These are phyloP conservation scores for Lyophyllum semitale DNA, from an alignment of 768 basidiomycete genomes.

Conservation along the genomic window DNA sequence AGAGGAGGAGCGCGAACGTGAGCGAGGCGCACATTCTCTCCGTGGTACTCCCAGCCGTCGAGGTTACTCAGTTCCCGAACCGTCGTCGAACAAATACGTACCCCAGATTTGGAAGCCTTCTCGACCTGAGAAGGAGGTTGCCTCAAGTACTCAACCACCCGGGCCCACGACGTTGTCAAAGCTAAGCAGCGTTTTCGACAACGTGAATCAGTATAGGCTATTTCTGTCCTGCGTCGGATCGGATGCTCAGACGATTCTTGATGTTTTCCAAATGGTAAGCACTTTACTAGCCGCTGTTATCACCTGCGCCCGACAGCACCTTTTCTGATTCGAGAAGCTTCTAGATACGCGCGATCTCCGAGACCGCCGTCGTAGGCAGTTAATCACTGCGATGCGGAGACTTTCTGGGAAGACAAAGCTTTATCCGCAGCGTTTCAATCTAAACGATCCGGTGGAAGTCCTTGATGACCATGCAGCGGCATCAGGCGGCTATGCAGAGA, in stretches of 20 bases:
- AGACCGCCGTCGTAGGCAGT: background rate
- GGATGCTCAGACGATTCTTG: background rate
- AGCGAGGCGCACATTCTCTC: background rate
- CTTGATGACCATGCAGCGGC: background rate
- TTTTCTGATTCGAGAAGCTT: background rate
- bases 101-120: conserved; percentile 55
- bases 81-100: too few species aligned
- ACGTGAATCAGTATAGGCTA: background rate
- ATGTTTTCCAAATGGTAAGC: background rate
- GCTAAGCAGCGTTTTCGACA: background rate
- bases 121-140: conserved; percentile 46
- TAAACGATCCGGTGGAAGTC: background rate
- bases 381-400: conserved; percentile 12
- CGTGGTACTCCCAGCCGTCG: conserved; percentile 18
- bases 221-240: background rate
- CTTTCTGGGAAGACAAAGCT: conserved; percentile 4
- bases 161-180: too few species aligned
- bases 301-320: too few species aligned
- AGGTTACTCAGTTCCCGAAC: too few species aligned
- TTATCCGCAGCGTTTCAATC: conserved; percentile 7
- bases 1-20: background rate
- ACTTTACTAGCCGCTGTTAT: background rate
- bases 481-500: conserved; percentile 9
- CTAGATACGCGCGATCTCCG: conserved; percentile 1
- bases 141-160: conserved; percentile 40